A percentile compares a stretch with the other conserved stretches of the same genome.
Conservation (phyloP, 768 basidiomycete genomes). For the Guyanaporus albipodus region DNA sequence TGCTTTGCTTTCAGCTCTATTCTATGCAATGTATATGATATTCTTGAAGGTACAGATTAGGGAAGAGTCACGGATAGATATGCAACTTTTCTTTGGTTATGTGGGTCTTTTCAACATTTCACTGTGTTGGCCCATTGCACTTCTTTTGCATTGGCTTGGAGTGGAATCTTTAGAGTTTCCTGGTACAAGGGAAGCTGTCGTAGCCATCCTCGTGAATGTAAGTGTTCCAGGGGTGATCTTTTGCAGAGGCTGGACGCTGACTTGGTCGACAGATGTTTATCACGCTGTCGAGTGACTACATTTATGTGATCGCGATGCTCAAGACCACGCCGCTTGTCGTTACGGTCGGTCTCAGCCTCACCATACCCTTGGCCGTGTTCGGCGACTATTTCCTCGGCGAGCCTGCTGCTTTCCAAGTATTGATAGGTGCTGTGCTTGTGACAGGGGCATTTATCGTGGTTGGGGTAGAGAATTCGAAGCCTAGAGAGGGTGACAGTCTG, state of each 20-base stretch:
- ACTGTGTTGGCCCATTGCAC: slow-evolving; percentile 69
- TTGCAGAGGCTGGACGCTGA: neutral
- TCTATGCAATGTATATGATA: slow-evolving; percentile 86
- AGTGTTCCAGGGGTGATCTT: slow-evolving; percentile 21
- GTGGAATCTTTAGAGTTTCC: slow-evolving; percentile 77
- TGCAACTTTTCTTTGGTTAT: slow-evolving; percentile 94
- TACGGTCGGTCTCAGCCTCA: slow-evolving; percentile 88
- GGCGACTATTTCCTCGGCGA: slow-evolving; percentile 71
- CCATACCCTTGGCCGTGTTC: slow-evolving; percentile 86
- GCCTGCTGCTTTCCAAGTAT: slow-evolving; percentile 53
- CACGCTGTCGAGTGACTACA: slow-evolving; percentile 78
- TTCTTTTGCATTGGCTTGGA: slow-evolving; percentile 70
- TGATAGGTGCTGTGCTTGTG: slow-evolving; percentile 75
- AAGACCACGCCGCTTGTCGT: slow-evolving; percentile 94
- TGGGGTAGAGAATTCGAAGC: slow-evolving; percentile 51
- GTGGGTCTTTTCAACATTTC: slow-evolving; percentile 86
- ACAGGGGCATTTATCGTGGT: slow-evolving; percentile 73
- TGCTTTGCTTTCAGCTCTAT: slow-evolving; percentile 81
- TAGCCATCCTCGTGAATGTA: slow-evolving; percentile 55
- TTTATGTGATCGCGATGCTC: slow-evolving; percentile 89
- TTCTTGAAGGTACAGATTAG: slow-evolving; percentile 85
- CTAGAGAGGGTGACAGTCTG: slow-evolving; percentile 31
- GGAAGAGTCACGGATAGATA: slow-evolving; percentile 78
- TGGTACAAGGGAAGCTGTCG: slow-evolving; percentile 41
- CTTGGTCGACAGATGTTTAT: slow-evolving; percentile 63